Evolutionary conservation across 1,284 basidiomycete genomes (phyloP), one percentile per base, ranked within the genome.

Genomic region (Phlebopus sp.): DNA sequence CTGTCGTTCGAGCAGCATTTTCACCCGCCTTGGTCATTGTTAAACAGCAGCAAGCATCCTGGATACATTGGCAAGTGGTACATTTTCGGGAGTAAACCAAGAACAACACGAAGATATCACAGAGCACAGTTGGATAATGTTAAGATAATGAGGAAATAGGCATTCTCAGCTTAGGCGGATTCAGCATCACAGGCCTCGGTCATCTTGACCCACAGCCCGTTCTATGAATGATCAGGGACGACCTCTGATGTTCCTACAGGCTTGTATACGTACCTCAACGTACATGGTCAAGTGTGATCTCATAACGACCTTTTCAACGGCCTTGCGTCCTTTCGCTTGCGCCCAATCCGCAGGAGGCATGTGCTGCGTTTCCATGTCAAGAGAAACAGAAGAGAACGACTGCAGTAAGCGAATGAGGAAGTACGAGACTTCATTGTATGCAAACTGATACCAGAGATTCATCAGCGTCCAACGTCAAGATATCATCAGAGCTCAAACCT

Each of bases 251-350:
- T 40, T 2, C 19, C 34, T 8, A 17, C 17, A 15, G 9, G 4
- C 14, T 1, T 1, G 17, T 1, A 5, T 1, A 17, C 60, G 4
- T 51, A 64, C 64, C 51, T 69, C 51, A 18, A 69, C 59, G 58
- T 77, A 81, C 69, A 80, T 65, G 1, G 78, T 82, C 53, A 83
- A 55, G 55, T 81, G 78, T 25, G 69, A 61, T 58, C 50, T 51
- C 21, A 57, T 13, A 1, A 53, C 0, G 2, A 71, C 54, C 45
- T 60, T 60, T 35, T 71, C 69, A 18, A 63, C 8, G 5, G 52
- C 54, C 37, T 66, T 55, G n/a, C 59, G 53, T 37, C 55, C 57
- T 27, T 38, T 30, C 4, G 51, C 54, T 35, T 55, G 47, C 0
- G 50, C 59, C 64, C 68, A 69, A 0, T 56, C 56, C 2, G 54